These are phyloP conservation scores for Geosmithia putterillii DNA, from an alignment of 2,329 filamentous ascomycete genomes.

Conservation along the genomic window DNA sequence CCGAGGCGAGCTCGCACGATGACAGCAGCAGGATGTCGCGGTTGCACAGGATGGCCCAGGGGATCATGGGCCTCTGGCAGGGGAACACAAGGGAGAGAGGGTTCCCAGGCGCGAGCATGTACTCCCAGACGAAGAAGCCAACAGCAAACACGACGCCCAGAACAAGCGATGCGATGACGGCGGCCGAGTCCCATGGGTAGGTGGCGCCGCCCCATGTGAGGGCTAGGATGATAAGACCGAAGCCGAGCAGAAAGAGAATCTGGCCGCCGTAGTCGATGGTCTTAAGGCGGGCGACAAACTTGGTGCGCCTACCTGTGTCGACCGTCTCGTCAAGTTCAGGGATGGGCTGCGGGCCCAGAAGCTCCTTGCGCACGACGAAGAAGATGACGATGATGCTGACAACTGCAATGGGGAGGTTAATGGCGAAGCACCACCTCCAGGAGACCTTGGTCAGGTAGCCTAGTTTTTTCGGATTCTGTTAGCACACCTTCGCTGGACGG, in stretches of 20 bases:
- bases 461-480: constrained; percentile 5
- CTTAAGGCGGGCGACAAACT: constrained; percentile 31
- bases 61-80: constrained; percentile 49
- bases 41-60: constrained; percentile 42
- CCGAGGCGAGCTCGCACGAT: constrained; percentile 47
- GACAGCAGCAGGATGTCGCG: constrained; percentile 50
- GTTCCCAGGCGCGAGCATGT: constrained; percentile 38
- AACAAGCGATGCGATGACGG: constrained; percentile 32
- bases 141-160: constrained; percentile 25
- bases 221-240: constrained; percentile 33
- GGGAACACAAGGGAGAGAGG: constrained; percentile 34
- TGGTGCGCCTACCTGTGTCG: constrained; percentile 15
- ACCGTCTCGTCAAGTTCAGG: constrained; percentile 29
- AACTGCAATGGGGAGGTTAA: constrained; percentile 44
- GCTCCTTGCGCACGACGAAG: constrained; percentile 43
- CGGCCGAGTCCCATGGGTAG: constrained; percentile 32
- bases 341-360: constrained; percentile 38
- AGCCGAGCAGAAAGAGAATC: constrained; percentile 39
- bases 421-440: constrained; percentile 58
- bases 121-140: constrained; percentile 32
- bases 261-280: constrained; percentile 45
- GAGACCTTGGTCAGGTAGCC: constrained; percentile 37
- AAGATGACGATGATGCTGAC: constrained; percentile 40
- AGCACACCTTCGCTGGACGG: not conserved
- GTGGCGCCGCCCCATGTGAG: constrained; percentile 39